Evolutionary conservation across 306 rosid genomes (phyloP).

Genomic region (Erythrophleum fordii): DNA sequence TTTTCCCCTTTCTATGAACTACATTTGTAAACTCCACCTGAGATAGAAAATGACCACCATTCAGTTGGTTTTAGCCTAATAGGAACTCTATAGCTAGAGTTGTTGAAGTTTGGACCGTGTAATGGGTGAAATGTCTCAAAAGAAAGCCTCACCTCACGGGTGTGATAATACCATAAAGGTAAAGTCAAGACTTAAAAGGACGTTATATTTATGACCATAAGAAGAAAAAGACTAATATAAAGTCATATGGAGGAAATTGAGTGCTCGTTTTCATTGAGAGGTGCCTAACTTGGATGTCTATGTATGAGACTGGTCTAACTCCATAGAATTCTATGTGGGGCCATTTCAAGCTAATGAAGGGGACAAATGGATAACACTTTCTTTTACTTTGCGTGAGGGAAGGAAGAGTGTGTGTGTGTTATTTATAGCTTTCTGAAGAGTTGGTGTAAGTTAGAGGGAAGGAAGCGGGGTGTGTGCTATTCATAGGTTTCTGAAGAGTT

Average conservation of each 20-base stretch:
- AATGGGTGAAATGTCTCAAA: background rate
- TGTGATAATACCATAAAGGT: background rate
- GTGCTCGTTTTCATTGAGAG: conserved; percentile 13
- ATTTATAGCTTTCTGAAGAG: background rate
- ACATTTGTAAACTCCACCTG: background rate
- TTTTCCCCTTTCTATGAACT: too few species aligned
- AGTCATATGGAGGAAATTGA: background rate
- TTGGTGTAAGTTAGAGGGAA: background rate
- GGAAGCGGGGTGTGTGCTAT: background rate
- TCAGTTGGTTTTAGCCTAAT: background rate
- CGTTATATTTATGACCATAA: too few species aligned
- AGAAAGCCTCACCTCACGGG: background rate
- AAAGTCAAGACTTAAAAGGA: background rate
- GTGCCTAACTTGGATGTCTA: conserved; percentile 7
- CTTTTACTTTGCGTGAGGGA: background rate
- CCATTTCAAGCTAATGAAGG: background rate
- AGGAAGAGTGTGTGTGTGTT: background rate
- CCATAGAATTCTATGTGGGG: background rate
- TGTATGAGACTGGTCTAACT: background rate
- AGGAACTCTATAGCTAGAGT: background rate
- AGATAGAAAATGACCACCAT: background rate
- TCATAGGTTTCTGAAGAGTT: background rate
- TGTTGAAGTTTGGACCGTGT: background rate
- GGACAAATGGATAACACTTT: background rate
- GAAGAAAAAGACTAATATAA: background rate